Evolutionary conservation across 345 rosid species (phyloP), one percentile per base, ranked within the genome.

Genomic region (Chamaenerion angustifolium): DNA sequence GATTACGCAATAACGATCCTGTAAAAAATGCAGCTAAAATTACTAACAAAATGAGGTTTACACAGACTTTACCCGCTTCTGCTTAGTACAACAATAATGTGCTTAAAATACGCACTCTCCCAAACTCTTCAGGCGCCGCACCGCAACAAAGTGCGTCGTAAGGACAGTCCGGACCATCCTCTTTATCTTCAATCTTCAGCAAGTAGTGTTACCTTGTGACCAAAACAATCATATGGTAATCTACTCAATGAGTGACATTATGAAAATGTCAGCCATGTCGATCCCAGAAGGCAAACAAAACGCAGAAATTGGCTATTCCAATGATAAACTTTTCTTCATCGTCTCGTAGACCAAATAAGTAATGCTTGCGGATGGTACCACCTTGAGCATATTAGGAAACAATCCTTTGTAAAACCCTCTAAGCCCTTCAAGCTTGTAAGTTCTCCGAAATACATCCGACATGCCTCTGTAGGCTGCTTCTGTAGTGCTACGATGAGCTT

Each of bases 341-440:
- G 78, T 72, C 71, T 88, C 97, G 48, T 88, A 88, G 56, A 82
- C 82, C 64, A 75, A 14, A 23, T 71, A 75, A 6, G 80, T 75
- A 46, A 71, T 75, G 70, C 80, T 75, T 40, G 76, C 76, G 31
- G 80, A 64, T 18, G 76, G 80, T 44, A 75, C 67, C 18, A 71
- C 80, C 59, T 84, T 84, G 48, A 88, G 81, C 71, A 88, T 65
- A 57, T 88, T 88, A 35, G 97, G 97, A 47, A 88, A 71, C 40
- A 88, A 62, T 46, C 95, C 97, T 72, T 82, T 84, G 74, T 84
- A 88, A 44, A 82, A 78, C 42, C 92, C 97, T 66, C 69, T 70
- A 41, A 64, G 61, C 37, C 95, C 88, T 73, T 88, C 97, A 10
- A 64, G 75, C 59, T 56, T 68, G 46, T 79, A 65, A 11, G 97